These are phyloP conservation scores for Cytospora mali DNA, from an alignment of 2,329 filamentous ascomycete genomes.

Conservation along the genomic window DNA sequence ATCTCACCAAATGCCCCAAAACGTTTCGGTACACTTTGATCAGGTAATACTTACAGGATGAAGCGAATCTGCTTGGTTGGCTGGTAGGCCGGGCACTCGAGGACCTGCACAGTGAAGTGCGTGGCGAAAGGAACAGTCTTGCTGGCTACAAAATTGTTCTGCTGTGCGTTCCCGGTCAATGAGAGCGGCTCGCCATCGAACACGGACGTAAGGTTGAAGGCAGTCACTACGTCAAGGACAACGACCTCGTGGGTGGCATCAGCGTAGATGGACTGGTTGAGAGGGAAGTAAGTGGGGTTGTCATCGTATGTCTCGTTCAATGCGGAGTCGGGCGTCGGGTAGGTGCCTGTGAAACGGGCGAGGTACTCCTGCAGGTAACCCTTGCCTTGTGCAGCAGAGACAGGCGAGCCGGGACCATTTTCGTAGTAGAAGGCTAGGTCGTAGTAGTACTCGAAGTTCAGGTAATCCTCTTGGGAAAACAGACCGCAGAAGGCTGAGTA, in stretches of 20 bases:
- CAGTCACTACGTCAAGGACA: constrained; percentile 37
- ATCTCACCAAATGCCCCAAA: not conserved
- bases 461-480: constrained; percentile 45
- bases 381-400: constrained; percentile 39
- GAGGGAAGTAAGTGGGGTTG: constrained; percentile 44
- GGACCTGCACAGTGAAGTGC: constrained; percentile 39
- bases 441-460: constrained; percentile 48
- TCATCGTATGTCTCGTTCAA: constrained; percentile 43
- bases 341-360: constrained; percentile 37
- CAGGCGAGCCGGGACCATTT: constrained; percentile 39
- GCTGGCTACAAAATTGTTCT: constrained; percentile 37
- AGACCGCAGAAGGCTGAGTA: constrained; percentile 46
- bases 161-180: constrained; percentile 27
- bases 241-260: constrained; percentile 48
- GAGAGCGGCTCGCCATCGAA: constrained; percentile 36
- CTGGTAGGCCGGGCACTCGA: constrained; percentile 37
- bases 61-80: constrained; percentile 39
- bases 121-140: constrained; percentile 39
- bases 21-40: not conserved
- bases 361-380: constrained; percentile 39
- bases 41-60: constrained; percentile 35
- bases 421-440: constrained; percentile 42
- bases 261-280: constrained; percentile 46
- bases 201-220: constrained; percentile 39
- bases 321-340: constrained; percentile 35